Conservation (phyloP, 2,329 filamentous ascomycete species). For the Ampelomyces quisqualis region DNA sequence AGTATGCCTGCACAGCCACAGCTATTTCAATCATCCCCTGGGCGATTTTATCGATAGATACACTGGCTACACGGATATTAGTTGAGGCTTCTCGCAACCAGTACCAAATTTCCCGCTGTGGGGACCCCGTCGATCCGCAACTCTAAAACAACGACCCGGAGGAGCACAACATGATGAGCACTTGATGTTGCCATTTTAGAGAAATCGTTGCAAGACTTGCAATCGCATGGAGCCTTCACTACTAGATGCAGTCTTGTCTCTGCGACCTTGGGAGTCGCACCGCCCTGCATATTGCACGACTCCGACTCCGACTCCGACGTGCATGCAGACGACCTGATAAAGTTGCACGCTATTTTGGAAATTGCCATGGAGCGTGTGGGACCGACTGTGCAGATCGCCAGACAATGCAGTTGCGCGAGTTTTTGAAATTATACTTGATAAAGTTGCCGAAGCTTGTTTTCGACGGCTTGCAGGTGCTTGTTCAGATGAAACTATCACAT, state of each 20-base stretch:
- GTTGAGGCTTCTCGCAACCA: constrained; percentile 13
- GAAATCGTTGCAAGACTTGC: constrained; percentile 2
- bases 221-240: constrained; percentile 3
- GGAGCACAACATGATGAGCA: constrained; percentile 1
- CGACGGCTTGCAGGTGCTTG: neutral
- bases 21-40: too few relatives aligned
- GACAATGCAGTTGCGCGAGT: neutral
- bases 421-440: too few relatives aligned
- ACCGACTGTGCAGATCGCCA: neutral
- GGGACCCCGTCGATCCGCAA: constrained; percentile 16
- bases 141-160: constrained; percentile 22
- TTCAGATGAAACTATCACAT: too few relatives aligned
- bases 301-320: neutral
- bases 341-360: neutral
- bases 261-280: constrained; percentile 1
- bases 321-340: constrained; percentile 1
- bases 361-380: neutral
- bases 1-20: constrained; percentile 1
- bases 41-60: too few relatives aligned
- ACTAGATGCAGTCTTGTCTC: constrained; percentile 3
- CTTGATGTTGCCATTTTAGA: neutral
- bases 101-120: constrained; percentile 13
- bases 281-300: constrained; percentile 11
- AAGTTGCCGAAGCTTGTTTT: constrained; percentile 1
- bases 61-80: too few relatives aligned